phyloP scores from a whole-genome alignment of 352 stramenopile species.

The Pythium aquatile region DNA sequence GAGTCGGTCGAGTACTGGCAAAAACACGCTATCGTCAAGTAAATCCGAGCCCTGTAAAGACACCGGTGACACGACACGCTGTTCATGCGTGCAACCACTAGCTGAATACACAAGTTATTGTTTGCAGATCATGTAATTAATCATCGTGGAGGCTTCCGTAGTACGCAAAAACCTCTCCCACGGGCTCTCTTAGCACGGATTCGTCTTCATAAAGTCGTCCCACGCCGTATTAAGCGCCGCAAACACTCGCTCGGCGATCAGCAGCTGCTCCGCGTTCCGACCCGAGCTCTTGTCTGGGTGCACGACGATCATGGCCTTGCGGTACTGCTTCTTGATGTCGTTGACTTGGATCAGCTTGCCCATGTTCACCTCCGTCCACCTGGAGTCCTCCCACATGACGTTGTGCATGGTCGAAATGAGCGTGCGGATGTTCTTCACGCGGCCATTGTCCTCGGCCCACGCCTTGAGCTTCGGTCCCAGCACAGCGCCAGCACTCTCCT shows the following conservation, averaged over 20 bases:
- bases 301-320: constrained; percentile 92
- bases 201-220: constrained; percentile 82
- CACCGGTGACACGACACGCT: not conserved
- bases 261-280: constrained; percentile 81
- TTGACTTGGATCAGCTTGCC: constrained; percentile 88
- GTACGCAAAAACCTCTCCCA: not conserved
- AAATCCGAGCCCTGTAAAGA: constrained; percentile 20
- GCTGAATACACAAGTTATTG: not conserved
- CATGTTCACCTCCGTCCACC: constrained; percentile 90
- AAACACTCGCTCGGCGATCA: constrained; percentile 91
- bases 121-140: constrained; percentile 4
- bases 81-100: not conserved
- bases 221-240: constrained; percentile 89
- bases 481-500: constrained; percentile 52
- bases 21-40: constrained; percentile 84
- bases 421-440: constrained; percentile 89
- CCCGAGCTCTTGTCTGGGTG: constrained; percentile 89
- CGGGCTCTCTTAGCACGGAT: constrained; percentile 42
- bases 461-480: constrained; percentile 74
- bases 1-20: constrained; percentile 88
- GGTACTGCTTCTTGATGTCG: constrained; percentile 91
- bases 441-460: constrained; percentile 86
- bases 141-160: not conserved
- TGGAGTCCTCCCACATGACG: constrained; percentile 89
- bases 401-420: constrained; percentile 90